Evolutionary conservation across 2,329 filamentous ascomycete genomes (phyloP), one percentile per base, ranked within the genome.

Genomic region (Zymoseptoria brevis): DNA sequence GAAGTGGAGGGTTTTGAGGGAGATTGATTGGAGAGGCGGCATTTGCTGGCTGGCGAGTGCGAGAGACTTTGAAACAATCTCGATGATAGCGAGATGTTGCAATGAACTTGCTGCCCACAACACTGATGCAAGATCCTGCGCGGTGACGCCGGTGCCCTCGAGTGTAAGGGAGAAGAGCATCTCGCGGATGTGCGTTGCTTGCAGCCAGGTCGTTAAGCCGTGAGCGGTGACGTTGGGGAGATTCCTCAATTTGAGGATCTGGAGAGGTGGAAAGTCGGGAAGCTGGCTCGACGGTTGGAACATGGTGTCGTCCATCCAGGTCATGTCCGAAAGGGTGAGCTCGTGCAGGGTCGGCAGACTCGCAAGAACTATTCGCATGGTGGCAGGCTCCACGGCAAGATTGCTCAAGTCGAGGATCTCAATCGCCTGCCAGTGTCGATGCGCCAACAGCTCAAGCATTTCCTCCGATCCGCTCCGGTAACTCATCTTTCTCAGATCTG

Each of bases 401-500:
- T 78, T 80, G 59, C 81, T 80, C 41, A 94, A 76, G 71, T 93
- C 89, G 54, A 94, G 71, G 8, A 89, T 84, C 73, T 91, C 87
- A 11, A 94, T 79, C 51, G 83, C 80, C 53, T 80, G 79, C 89
- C 89, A 94, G 55, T 77, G 83, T 61, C 83, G 85, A 60, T 81
- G 80, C 7, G 84, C 81, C 49, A 96, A 78, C 57, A 82, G 78
- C 67, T 90, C 84, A 58, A 97, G 81, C 68, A 87, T 88, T 58
- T 83, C 83, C 76, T 96, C 93, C 1, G 89, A 83, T 11, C 93
- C 93, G 53, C 80, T 78, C 57, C 84, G 81, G 75, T 95, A 97
- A 57, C 84, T 87, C 90, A 96, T 96, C 75, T 94, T 94, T 64
- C 90, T 84, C 57, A 97, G 80, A 70, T 93, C 85, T 9, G 87